Base-by-base conservation (phyloP, 768 basidiomycete genomes). In the Strobilomyces confusus region DNA sequence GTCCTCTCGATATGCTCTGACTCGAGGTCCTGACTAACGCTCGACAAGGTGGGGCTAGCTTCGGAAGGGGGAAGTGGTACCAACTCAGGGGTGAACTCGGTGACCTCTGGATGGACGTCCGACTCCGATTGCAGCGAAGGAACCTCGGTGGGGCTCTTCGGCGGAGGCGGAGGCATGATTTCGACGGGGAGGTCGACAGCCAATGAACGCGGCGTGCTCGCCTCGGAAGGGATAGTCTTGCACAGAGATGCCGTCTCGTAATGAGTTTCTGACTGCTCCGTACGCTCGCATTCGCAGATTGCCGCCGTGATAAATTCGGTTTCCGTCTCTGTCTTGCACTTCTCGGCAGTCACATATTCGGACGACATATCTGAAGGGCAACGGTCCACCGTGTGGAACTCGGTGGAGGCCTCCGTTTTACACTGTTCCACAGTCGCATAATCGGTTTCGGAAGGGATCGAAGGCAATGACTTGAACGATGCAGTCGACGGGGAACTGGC, bases 381-480 rank as follows among this genome's bases (percentile, higher is more conserved):
- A 3, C 73, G 68, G 9, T 76, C 68, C 42, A 69, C 82, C 13
- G 81, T 83, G 14, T 70, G 65, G 62, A 79, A 87, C 45, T 77
- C 74, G 4, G 76, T 73, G 25, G 73, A 62, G 4, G 63, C 65
- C 29, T 77, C 73, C 7, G 76, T 74, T 64, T 58, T 72, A 56
- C 78, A 79, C 30, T 67, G 57, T 33, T 74, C 73, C n/a, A 69
- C 73, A 1, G 78, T 77, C 34, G 58, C 61, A 48, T 69, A 79
- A 44, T 76, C 76, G 0, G 74, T 77, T 47, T 78, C 75, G 1
- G 80, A 83, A 13, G 83, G 83, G 56, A 84, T 84, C 4, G 78
- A 80, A 1, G 82, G 82, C 51, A 84, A 67, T 6, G 82, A 84
- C 51, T 73, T 73, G 65, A 79, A 82, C 0, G 82, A 84, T 7